These are phyloP conservation scores for Cryptococcus sp. DNA, from an alignment of 1,284 basidiomycete species.

Conservation along the genomic window DNA sequence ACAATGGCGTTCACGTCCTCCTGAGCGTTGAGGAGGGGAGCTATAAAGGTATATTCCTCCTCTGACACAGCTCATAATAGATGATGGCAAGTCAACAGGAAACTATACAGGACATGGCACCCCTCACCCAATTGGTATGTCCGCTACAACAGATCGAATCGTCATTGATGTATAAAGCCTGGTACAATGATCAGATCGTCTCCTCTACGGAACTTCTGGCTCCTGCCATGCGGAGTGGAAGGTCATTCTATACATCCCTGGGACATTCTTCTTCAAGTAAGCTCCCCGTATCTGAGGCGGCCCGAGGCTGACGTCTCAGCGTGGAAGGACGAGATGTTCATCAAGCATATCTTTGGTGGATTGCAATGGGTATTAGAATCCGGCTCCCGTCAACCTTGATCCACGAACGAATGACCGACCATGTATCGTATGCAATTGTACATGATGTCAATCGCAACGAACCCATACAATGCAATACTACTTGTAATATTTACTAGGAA, in stretches of 20 bases:
- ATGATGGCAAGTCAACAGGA: constrained; percentile 32
- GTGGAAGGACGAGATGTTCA: constrained; percentile 58
- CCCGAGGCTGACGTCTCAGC: constrained; percentile 13
- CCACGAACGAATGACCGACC: no score
- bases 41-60: constrained; percentile 55
- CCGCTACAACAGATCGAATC: constrained; percentile 47
- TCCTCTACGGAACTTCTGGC: constrained; percentile 9
- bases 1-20: constrained; percentile 61
- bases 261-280: constrained; percentile 65
- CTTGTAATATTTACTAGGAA: constrained; percentile 49
- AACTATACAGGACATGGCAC: constrained; percentile 31
- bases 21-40: constrained; percentile 65
- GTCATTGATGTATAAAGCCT: constrained; percentile 60
- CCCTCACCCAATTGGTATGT: constrained; percentile 62
- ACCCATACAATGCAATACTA: constrained; percentile 7
- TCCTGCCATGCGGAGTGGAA: constrained; percentile 54
- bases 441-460: no score
- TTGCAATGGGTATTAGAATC: constrained; percentile 64
- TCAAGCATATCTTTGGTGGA: constrained; percentile 65
- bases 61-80: constrained; percentile 10
- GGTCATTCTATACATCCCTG: constrained; percentile 74
- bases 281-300: constrained; percentile 5
- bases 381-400: constrained; percentile 27
- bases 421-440: no score
- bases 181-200: background rate